Percentiles rank a stretch among this genome's conserved stretches.
These are phyloP conservation scores for Leucaena leucocephala DNA, from an alignment of 306 rosid species.

Conservation along the genomic window DNA sequence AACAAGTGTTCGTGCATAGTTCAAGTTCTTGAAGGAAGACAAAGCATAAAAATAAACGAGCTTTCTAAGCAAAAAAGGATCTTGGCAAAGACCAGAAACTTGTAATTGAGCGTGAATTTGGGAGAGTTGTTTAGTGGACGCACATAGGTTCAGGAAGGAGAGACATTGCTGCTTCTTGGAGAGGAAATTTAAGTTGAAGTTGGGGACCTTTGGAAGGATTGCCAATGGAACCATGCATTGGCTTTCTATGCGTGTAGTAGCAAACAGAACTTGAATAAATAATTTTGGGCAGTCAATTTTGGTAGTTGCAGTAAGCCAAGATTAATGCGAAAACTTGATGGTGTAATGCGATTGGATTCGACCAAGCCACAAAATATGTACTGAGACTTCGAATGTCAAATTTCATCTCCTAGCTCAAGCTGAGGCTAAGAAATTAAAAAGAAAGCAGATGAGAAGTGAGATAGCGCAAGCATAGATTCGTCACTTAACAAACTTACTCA, in stretches of 20 bases:
- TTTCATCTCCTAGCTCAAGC: background rate
- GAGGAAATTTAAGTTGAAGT: constrained; percentile 26
- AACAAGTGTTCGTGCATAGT: constrained; percentile 60
- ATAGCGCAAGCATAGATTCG: background rate
- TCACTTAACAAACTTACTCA: too few relatives aligned
- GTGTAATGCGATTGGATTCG: background rate
- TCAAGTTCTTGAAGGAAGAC: constrained; percentile 54
- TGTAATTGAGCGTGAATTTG: constrained; percentile 73
- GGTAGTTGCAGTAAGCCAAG: background rate
- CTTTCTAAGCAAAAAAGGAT: constrained; percentile 55
- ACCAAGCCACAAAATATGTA: background rate
- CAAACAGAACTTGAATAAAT: background rate
- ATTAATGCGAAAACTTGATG: background rate
- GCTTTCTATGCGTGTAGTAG: background rate
- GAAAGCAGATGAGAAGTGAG: background rate
- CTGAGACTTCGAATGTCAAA: background rate
- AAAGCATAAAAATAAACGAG: constrained; percentile 64
- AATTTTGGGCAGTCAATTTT: background rate
- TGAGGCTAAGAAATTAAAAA: too few relatives aligned
- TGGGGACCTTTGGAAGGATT: constrained; percentile 1
- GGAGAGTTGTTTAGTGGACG: constrained; percentile 55
- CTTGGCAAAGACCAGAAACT: constrained; percentile 54
- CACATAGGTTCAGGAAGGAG: constrained; percentile 49
- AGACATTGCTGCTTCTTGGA: constrained; percentile 61
- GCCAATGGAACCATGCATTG: constrained; percentile 55